A percentile compares a stretch with the other conserved stretches of the same genome.
These are phyloP conservation scores for Globisporangium mamillatum DNA, from an alignment of 352 stramenopile species.

Conservation along the genomic window DNA sequence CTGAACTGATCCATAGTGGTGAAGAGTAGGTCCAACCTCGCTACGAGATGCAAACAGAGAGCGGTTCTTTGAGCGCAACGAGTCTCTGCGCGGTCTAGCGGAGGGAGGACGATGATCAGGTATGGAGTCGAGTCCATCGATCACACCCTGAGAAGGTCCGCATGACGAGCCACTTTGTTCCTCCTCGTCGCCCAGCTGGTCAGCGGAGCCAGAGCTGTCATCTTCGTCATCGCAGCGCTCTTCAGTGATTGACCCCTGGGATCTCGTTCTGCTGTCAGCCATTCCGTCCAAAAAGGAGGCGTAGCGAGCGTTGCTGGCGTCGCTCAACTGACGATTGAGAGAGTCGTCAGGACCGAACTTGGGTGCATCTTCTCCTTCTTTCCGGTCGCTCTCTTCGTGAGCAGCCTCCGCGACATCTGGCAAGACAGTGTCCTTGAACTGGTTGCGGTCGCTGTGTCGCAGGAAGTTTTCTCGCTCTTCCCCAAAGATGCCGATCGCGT, in stretches of 20 bases:
- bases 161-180: constrained; percentile 22
- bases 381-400: constrained; percentile 5
- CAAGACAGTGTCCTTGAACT: constrained; percentile 12
- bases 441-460: constrained; percentile 17
- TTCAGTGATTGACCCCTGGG: constrained; percentile 9
- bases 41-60: neutral
- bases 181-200: constrained; percentile 17
- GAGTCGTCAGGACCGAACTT: neutral
- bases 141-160: neutral
- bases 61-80: neutral
- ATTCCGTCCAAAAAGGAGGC: constrained; percentile 5
- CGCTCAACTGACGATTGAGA: neutral
- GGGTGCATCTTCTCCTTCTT: neutral
- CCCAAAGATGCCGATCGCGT: constrained; percentile 53
- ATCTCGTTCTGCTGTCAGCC: neutral
- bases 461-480: constrained; percentile 41
- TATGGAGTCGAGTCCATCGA: neutral
- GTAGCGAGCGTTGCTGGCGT: constrained; percentile 1
- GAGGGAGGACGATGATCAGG: neutral
- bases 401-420: constrained; percentile 1
- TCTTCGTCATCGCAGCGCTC: neutral
- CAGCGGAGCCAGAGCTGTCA: neutral
- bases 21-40: neutral
- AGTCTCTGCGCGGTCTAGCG: neutral
- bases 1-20: neutral